These are phyloP conservation scores for Halophytophthora polymorphica DNA, from an alignment of 352 stramenopile species.

Conservation along the genomic window DNA sequence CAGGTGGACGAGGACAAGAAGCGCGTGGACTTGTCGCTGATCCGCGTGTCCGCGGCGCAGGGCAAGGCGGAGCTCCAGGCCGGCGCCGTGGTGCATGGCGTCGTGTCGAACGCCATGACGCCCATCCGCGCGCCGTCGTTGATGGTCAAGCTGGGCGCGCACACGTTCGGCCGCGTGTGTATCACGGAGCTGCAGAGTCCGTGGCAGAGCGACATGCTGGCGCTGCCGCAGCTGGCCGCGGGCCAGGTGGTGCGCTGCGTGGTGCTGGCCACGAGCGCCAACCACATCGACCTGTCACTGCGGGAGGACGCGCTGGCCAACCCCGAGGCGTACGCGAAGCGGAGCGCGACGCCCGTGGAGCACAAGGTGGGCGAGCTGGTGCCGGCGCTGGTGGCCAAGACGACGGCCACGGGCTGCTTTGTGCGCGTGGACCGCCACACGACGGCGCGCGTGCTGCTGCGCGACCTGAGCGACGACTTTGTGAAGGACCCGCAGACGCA, in stretches of 20 bases:
- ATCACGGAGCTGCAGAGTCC: slow-evolving; percentile 70
- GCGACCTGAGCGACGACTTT: slow-evolving; percentile 95
- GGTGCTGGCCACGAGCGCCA: slow-evolving; percentile 48
- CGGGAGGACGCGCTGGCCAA: slow-evolving; percentile 54
- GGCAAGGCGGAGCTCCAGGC: slow-evolving; percentile 33
- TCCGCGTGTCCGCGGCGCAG: slow-evolving; percentile 33
- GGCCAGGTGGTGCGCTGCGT: slow-evolving; percentile 74
- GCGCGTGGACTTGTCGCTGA: slow-evolving; percentile 66
- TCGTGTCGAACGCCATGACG: slow-evolving; percentile 73
- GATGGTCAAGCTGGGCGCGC: slow-evolving; percentile 80
- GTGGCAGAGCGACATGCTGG: slow-evolving; percentile 75
- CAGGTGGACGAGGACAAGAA: slow-evolving; percentile 73
- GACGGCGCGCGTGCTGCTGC: slow-evolving; percentile 90
- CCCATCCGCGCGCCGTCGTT: slow-evolving; percentile 71
- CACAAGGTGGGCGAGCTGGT: slow-evolving; percentile 82
- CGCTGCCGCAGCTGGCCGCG: slow-evolving; percentile 54
- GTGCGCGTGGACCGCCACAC: slow-evolving; percentile 87
- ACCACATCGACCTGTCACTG: slow-evolving; percentile 76
- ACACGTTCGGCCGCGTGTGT: slow-evolving; percentile 79
- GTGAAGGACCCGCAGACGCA: slow-evolving; percentile 87
- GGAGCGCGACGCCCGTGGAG: slow-evolving; percentile 23
- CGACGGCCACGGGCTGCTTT: slow-evolving; percentile 92
- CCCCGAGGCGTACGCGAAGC: slow-evolving; percentile 51
- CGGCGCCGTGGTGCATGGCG: slow-evolving; percentile 61
- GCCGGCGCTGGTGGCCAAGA: slow-evolving; percentile 90